These are phyloP conservation scores for Fusarium tanahbumbuense DNA, from an alignment of 2,329 filamentous ascomycete genomes.

Conservation along the genomic window DNA sequence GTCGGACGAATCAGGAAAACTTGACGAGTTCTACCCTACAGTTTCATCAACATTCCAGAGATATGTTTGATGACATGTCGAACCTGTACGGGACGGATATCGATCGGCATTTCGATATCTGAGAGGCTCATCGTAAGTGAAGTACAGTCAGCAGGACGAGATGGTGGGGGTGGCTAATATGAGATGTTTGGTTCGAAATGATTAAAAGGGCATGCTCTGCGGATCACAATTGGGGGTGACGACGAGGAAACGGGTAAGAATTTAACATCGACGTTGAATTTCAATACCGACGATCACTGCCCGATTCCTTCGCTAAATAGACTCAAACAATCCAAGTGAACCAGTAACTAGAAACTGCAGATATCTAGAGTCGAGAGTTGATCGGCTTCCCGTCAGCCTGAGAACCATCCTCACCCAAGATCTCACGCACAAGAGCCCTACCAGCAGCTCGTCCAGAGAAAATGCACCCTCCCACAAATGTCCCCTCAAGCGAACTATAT, in stretches of 20 bases:
- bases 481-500: slow-evolving; percentile 71
- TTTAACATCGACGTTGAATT: neutral
- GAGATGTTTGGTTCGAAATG: neutral
- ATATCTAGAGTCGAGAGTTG: slow-evolving; percentile 13
- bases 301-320: neutral
- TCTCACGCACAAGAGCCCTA: slow-evolving; percentile 63
- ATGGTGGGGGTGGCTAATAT: neutral
- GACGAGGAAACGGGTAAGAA: fast-evolving
- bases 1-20: neutral
- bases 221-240: fast-evolving
- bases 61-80: neutral
- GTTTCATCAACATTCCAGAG: neutral
- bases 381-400: neutral
- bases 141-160: neutral
- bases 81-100: neutral
- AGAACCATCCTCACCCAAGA: slow-evolving; percentile 33
- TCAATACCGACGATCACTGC: fast-evolving
- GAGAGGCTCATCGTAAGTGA: neutral
- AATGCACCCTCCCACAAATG: slow-evolving; percentile 71
- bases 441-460: slow-evolving; percentile 70
- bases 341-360: neutral
- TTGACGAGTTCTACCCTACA: neutral
- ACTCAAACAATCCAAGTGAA: neutral
- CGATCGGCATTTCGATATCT: neutral
- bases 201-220: neutral